Conservation (phyloP, 352 stramenopile species). For the Pythium myriotylum region DNA sequence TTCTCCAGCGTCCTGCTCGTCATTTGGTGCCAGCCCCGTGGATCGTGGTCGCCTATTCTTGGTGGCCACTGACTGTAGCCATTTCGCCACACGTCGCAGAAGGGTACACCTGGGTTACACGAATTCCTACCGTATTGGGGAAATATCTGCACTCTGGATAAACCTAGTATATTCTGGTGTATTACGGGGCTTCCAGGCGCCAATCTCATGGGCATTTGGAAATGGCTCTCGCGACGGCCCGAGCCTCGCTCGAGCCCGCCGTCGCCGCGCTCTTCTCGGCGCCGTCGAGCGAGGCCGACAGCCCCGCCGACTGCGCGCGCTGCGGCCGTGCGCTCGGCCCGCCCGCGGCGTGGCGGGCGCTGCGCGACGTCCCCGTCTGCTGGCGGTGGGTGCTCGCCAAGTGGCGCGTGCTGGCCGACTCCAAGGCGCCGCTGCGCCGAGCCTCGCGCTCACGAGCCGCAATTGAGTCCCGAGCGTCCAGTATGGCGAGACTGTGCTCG, state of each 20-base stretch:
- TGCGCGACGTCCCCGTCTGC: conserved; percentile 23
- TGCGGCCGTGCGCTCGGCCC: conserved; percentile 15
- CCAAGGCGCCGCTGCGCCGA: background rate
- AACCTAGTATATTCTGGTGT: conserved; percentile 11
- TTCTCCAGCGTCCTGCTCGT: too few relatives aligned
- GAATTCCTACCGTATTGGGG: conserved; percentile 7
- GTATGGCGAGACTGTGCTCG: conserved; percentile 16
- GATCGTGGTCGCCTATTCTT: conserved; percentile 24
- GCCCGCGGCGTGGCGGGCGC: conserved; percentile 20
- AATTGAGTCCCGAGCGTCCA: background rate
- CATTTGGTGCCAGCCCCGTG: too few relatives aligned
- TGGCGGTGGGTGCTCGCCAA: conserved; percentile 3
- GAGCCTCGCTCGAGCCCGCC: conserved; percentile 34
- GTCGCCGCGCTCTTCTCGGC: conserved; percentile 48
- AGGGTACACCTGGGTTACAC: conserved; percentile 8
- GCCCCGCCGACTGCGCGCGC: background rate
- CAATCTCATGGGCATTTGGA: conserved; percentile 14
- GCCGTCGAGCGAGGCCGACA: background rate
- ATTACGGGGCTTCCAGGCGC: background rate
- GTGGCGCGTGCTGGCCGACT: conserved; percentile 9
- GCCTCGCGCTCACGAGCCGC: background rate
- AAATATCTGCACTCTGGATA: background rate
- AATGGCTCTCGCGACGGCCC: conserved; percentile 31
- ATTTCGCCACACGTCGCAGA: conserved; percentile 17
- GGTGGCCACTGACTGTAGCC: conserved; percentile 3